Base-by-base conservation (phyloP, 2,329 filamentous ascomycete genomes). In the Sphaceloma murrayae region DNA sequence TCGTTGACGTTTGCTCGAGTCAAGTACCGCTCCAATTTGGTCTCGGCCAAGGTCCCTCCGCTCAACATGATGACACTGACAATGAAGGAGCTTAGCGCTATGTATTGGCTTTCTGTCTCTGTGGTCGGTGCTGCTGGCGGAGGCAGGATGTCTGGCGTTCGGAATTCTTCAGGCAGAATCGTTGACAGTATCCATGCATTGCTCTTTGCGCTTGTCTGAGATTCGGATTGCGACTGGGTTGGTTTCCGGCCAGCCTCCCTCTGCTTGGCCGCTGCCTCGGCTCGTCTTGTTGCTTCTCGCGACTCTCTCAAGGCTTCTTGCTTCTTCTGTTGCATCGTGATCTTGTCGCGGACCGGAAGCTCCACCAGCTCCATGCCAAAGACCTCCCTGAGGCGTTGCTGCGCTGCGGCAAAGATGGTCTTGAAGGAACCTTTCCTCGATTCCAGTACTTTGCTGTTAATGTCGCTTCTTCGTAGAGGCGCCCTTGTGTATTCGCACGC, bases 341-440 rank as follows among this genome's bases (percentile, higher is more conserved):
- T 73, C 62, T 87, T 93, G 56, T 95, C 89, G 56, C 75, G 76
- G 1, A 74, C 69, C 0, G 91, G 87, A 39, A 96, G 69, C 63
- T 95, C 88, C 3, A 77, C 72, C 71, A 98, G 75, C 60, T 88
- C 75, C 87, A 96, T 94, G n/a, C 91, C 91, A 63, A 94, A 96
- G 1, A 80, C 73, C 2, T 67, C 66, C 36, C 72, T 69, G 27
- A 98, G 67, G 52, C 83, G 75, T 24, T 68, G 63, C 60, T 98
- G 89, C 31, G 89, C 85, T 30, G 74, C 68, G 0, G 75, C 74
- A 56, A 94, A 95, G 3, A 95, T 77, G 9, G 66, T 61, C 58
- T 78, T 87, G 61, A 95, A 96, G 26, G 78, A 68, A 22, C 81
- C 72, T 5, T 77, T 67, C 34, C 78, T 72, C 13, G 73, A 67